Conservation (phyloP, 176 grass and related monocot genomes). For the Phyllostachys edulis region DNA sequence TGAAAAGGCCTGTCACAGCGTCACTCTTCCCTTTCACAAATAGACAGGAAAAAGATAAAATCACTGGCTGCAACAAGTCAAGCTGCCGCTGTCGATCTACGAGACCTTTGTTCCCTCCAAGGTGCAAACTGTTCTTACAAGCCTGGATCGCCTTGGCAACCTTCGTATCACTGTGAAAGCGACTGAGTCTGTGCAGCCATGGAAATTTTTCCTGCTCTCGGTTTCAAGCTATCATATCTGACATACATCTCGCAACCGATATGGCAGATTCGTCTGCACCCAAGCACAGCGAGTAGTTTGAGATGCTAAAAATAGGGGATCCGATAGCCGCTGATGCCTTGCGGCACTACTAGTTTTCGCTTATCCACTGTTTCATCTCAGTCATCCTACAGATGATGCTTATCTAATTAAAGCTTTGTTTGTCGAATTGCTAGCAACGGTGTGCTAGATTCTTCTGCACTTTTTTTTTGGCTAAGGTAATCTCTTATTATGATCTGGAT, state of each 20-base stretch:
- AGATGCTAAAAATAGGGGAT: too few species aligned
- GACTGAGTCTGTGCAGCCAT: neutral
- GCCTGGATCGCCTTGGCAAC: neutral
- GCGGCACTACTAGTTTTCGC: neutral
- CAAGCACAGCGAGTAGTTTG: neutral
- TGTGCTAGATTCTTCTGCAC: too few species aligned
- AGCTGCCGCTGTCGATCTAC: conserved; percentile 14
- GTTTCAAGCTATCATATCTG: neutral
- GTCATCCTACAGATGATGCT: neutral
- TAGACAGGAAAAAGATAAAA: neutral
- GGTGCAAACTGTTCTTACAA: neutral
- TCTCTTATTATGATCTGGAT: neutral
- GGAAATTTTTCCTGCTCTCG: neutral
- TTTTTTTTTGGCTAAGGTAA: neutral
- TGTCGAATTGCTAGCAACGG: neutral
- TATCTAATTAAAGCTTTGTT: neutral
- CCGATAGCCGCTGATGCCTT: neutral
- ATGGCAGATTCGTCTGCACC: neutral
- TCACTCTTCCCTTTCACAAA: conserved; percentile 12
- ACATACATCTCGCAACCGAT: neutral
- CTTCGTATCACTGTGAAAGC: neutral
- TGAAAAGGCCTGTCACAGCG: neutral
- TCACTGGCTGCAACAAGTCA: conserved; percentile 17
- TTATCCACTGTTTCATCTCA: neutral
- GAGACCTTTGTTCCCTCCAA: neutral